Evolutionary conservation across 805 yeast species (phyloP).

Genomic region (Candida bentonensis): DNA sequence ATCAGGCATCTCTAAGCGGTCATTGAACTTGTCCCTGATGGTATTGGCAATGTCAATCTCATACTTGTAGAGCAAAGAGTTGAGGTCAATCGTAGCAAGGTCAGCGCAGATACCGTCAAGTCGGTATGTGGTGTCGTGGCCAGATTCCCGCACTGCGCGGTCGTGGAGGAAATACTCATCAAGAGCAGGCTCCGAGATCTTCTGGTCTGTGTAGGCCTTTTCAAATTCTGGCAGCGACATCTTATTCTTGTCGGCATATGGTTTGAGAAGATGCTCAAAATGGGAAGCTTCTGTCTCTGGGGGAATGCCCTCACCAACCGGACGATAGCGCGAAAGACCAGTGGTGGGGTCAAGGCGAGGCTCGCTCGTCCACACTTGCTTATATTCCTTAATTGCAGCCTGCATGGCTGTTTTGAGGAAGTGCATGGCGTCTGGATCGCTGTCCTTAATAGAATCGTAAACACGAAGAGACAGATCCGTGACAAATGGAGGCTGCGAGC

Average conservation of each 20-base stretch:
- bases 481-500: slow-evolving; percentile 94
- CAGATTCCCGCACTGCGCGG: slow-evolving; percentile 89
- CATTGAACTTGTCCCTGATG: slow-evolving; percentile 42
- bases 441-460: slow-evolving; percentile 35
- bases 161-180: slow-evolving; percentile 87
- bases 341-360: slow-evolving; percentile 66
- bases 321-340: slow-evolving; percentile 81
- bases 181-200: slow-evolving; percentile 59
- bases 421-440: slow-evolving; percentile 29
- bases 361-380: slow-evolving; percentile 57
- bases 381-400: slow-evolving; percentile 82
- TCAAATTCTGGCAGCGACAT: slow-evolving; percentile 50
- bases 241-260: slow-evolving; percentile 51
- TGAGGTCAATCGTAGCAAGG: slow-evolving; percentile 82
- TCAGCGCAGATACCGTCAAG: slow-evolving; percentile 82
- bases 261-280: slow-evolving; percentile 55
- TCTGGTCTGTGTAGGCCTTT: slow-evolving; percentile 50
- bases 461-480: slow-evolving; percentile 81
- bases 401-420: slow-evolving; percentile 49
- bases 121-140: slow-evolving; percentile 89
- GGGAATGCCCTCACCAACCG: slow-evolving; percentile 85
- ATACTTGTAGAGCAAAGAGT: slow-evolving; percentile 75
- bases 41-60: slow-evolving; percentile 68
- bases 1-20: slow-evolving; percentile 26
- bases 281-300: slow-evolving; percentile 93